Evolutionary conservation across 192 early-diverging fungal species (phyloP), one percentile per base, ranked within the genome.

Genomic region (Entrophospora sp.): DNA sequence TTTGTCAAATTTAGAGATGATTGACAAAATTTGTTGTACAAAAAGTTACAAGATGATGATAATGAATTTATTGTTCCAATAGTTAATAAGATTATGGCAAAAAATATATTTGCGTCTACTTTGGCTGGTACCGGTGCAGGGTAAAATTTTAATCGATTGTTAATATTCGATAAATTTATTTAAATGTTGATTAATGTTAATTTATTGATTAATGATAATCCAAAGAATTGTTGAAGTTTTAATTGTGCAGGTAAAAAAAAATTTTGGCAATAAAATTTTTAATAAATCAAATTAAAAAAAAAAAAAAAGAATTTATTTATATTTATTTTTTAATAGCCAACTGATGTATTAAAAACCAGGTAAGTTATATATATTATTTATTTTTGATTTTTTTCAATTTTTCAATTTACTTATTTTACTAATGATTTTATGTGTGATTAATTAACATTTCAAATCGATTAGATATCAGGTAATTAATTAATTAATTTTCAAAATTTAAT

Each of bases 271-370:
- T 40, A 18, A 1, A 12, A 30, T 35, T 42, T 7, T n/a, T n/a
- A n/a, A n/a, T n/a, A n/a, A n/a, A n/a, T 31, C 12, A n/a, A 27
- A 49, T 25, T 36, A 16, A 4, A 24, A n/a, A 28, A 20, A 38
- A 36, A 38, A 5, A 2, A 44, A 0, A n/a, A 56, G 20, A 18
- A 42, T 22, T 22, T 18, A 35, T 1, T 13, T 44, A 30, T 45
- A 5, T 9, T 20, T 27, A 16, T 18, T 34, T 34, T 8, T 52
- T 22, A 34, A n/a, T 67, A 77, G 73, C 75, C 75, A 1, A 71
- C 75, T 9, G 75, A 77, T 35, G 73, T 75, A n/a, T 64, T 77
- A 12, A 77, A 77, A 37, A 77, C 75, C 20, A 34, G 55, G 55
- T 57, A 34, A 36, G 9, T 10, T 36, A 36, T 16, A 36, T 30